Conservation (phyloP, 768 basidiomycete genomes). For the Rhodotorula toruloides region DNA sequence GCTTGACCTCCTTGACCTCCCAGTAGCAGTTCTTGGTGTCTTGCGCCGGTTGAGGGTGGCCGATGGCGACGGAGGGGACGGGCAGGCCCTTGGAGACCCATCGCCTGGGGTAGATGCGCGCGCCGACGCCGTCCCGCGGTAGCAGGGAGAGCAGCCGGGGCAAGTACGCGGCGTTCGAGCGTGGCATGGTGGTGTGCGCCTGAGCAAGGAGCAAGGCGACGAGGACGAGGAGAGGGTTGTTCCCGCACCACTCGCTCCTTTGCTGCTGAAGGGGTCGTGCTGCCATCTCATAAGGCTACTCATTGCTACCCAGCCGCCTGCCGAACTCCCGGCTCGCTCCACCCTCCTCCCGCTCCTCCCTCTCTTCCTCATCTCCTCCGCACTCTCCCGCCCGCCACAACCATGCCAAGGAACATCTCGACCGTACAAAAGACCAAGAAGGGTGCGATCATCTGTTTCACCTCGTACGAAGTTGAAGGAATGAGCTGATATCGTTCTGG, state of each 20-base stretch:
- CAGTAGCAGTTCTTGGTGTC: slow-evolving; percentile 13
- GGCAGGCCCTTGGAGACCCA: slow-evolving; percentile 29
- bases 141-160: slow-evolving; percentile 24
- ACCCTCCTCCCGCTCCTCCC: neutral
- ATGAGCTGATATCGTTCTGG: too few species aligned
- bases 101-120: slow-evolving; percentile 5
- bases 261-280: too few species aligned
- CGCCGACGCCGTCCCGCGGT: slow-evolving; percentile 22
- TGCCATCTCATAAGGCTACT: neutral
- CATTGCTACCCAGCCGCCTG: neutral
- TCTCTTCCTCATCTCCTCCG: neutral
- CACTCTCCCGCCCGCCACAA: neutral
- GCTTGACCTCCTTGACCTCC: slow-evolving; percentile 19
- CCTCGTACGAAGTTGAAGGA: neutral
- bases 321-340: neutral
- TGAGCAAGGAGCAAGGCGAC: neutral
- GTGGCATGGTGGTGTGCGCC: neutral
- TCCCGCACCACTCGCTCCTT: too few species aligned
- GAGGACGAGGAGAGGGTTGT: neutral
- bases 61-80: slow-evolving; percentile 7
- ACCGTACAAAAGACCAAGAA: slow-evolving; percentile 19
- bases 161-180: neutral
- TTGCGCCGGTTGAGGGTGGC: neutral
- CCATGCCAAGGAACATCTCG: slow-evolving; percentile 23
- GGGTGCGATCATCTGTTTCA: neutral